Percentiles rank a stretch among this genome's conserved stretches.
Conservation (phyloP, 805 yeast species). For the Trichomonascus vanleenenianus region DNA sequence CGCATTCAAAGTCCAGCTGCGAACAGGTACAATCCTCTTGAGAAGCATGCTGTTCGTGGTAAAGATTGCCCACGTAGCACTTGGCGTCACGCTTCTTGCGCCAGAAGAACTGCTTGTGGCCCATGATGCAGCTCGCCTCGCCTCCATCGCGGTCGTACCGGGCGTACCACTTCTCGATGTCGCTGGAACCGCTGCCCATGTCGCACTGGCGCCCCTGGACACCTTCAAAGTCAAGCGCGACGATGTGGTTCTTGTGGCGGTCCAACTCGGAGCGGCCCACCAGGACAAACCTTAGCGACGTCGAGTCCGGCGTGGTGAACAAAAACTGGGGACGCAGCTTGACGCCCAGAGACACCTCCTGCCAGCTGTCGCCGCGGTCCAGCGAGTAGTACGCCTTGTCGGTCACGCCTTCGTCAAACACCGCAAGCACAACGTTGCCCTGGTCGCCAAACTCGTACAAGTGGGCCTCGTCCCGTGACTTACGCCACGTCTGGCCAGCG, state of each 20-base stretch:
- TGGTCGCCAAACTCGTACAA: slow-evolving; percentile 62
- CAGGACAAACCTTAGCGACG: slow-evolving; percentile 51
- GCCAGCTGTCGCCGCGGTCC: slow-evolving; percentile 71
- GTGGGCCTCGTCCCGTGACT: slow-evolving; percentile 45
- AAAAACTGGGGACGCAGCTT: slow-evolving; percentile 36
- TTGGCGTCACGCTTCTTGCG: slow-evolving; percentile 59
- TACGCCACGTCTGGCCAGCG: slow-evolving; percentile 69
- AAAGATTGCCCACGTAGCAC: slow-evolving; percentile 46
- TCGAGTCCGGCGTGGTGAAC: slow-evolving; percentile 61
- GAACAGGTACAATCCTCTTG: slow-evolving; percentile 60
- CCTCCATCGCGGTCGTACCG: slow-evolving; percentile 27
- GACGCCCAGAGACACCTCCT: slow-evolving; percentile 39
- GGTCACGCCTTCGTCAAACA: slow-evolving; percentile 32
- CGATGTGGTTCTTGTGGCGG: slow-evolving; percentile 38
- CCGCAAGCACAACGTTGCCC: slow-evolving; percentile 63
- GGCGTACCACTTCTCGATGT: slow-evolving; percentile 61
- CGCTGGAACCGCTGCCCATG: slow-evolving; percentile 30
- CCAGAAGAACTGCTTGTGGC: slow-evolving; percentile 53
- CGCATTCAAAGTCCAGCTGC: slow-evolving; percentile 64
- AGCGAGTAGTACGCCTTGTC: slow-evolving; percentile 45
- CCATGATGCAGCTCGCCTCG: slow-evolving; percentile 50
- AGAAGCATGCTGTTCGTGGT: slow-evolving; percentile 31
- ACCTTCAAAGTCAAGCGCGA: slow-evolving; percentile 44
- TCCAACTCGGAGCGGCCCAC: slow-evolving; percentile 31
- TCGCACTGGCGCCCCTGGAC: slow-evolving; percentile 22